A percentile compares a stretch with the other conserved stretches of the same genome.
These are phyloP conservation scores for Lolium perenne DNA, from an alignment of 176 grass and related monocot genomes.

Conservation along the genomic window DNA sequence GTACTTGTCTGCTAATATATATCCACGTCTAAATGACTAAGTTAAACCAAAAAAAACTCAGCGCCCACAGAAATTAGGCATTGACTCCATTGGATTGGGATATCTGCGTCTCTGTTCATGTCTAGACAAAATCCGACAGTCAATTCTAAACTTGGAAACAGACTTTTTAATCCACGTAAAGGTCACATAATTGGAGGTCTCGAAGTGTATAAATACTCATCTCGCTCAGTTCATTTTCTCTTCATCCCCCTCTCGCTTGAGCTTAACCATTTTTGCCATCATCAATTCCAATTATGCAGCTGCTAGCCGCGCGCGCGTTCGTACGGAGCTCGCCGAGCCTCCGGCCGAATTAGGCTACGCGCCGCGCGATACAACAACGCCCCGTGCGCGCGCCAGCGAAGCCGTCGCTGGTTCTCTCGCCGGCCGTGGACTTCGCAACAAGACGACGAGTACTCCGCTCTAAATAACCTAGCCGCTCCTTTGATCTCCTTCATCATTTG, in stretches of 20 bases:
- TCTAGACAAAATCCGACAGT: constrained; percentile 21
- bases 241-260: constrained; percentile 21
- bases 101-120: background rate
- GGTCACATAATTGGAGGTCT: background rate
- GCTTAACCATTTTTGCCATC: constrained; percentile 26
- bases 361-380: constrained; percentile 37
- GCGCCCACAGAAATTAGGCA: background rate
- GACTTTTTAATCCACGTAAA: constrained; percentile 15
- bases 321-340: constrained; percentile 7
- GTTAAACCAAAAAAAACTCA: background rate
- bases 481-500: constrained; percentile 37
- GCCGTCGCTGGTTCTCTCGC: constrained; percentile 18
- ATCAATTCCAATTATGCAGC: constrained; percentile 24
- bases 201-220: constrained; percentile 42
- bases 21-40: background rate
- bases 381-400: constrained; percentile 32
- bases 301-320: background rate
- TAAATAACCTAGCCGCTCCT: background rate
- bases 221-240: background rate
- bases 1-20: background rate
- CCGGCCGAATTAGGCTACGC: constrained; percentile 27
- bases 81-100: background rate
- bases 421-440: constrained; percentile 30
- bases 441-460: constrained; percentile 36
- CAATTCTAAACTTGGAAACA: background rate